Evolutionary conservation across 2,329 filamentous ascomycete species (phyloP).

Genomic region (Incumbomyces delicatus): DNA sequence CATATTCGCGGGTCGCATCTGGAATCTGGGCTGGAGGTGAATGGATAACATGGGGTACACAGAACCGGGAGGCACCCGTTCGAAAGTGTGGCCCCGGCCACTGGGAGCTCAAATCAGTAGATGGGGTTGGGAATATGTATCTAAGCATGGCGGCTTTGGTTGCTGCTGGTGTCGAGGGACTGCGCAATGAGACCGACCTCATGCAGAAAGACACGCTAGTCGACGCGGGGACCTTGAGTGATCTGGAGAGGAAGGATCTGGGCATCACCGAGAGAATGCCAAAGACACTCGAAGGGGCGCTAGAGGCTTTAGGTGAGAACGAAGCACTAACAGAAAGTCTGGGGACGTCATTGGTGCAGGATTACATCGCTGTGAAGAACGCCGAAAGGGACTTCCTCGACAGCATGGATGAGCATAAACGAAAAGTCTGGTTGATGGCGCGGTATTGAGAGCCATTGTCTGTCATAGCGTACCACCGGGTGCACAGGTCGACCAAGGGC

Average conservation of each 20-base stretch:
- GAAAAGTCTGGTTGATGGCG: constrained; percentile 29
- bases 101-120: constrained; percentile 72
- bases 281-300: constrained; percentile 26
- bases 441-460: constrained; percentile 27
- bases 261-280: constrained; percentile 31
- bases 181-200: constrained; percentile 28
- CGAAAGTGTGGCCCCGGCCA: constrained; percentile 56
- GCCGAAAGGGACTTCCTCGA: constrained; percentile 26
- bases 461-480: no score
- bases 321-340: constrained; percentile 23
- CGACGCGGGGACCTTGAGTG: constrained; percentile 27
- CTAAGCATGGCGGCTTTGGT: constrained; percentile 55
- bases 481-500: no score
- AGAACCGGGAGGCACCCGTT: constrained; percentile 68
- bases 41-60: constrained; percentile 70
- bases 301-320: constrained; percentile 26
- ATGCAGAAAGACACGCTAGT: constrained; percentile 25
- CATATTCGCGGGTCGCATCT: constrained; percentile 59
- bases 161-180: constrained; percentile 48
- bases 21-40: constrained; percentile 69
- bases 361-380: constrained; percentile 26
- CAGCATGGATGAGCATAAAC: constrained; percentile 25
- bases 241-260: constrained; percentile 23
- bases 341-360: constrained; percentile 21
- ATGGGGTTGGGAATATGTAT: constrained; percentile 72